A percentile compares a stretch with the other conserved stretches of the same genome.
Conservation (phyloP, 352 stramenopile species). For the Globisporangium lucens region DNA sequence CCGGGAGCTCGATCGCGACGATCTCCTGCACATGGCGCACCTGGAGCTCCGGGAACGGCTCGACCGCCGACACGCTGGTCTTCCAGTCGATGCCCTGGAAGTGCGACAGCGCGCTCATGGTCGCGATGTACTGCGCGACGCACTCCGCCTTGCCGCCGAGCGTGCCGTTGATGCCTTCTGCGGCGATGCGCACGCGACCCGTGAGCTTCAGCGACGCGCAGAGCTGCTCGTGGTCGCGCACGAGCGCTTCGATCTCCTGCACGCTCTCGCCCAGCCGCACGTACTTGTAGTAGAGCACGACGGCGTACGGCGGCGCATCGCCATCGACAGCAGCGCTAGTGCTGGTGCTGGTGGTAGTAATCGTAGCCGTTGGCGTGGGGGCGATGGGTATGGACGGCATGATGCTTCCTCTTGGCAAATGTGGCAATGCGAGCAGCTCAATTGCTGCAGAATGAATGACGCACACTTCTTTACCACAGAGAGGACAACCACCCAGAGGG, state of each 20-base stretch:
- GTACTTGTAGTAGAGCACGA: conserved; percentile 88
- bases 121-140: conserved; percentile 64
- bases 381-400: neutral
- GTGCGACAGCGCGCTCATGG: conserved; percentile 36
- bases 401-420: neutral
- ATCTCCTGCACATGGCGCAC: conserved; percentile 71
- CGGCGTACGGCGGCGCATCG: conserved; percentile 30
- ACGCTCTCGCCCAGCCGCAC: conserved; percentile 45
- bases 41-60: conserved; percentile 65
- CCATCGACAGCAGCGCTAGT: neutral
- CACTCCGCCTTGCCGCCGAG: conserved; percentile 38
- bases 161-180: conserved; percentile 88
- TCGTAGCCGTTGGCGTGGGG: too few species aligned
- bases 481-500: neutral
- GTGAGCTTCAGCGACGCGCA: conserved; percentile 52
- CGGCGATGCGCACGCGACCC: conserved; percentile 71
- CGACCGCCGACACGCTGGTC: conserved; percentile 41
- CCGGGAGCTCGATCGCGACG: conserved; percentile 69
- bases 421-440: neutral
- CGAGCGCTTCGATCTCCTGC: conserved; percentile 34
- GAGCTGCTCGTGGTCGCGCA: conserved; percentile 40
- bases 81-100: conserved; percentile 83
- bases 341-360: neutral
- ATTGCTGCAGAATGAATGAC: neutral
- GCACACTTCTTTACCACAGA: neutral